phyloP scores from a whole-genome alignment of 2,329 filamentous ascomycete genomes.

The Beauveria bassiana region DNA sequence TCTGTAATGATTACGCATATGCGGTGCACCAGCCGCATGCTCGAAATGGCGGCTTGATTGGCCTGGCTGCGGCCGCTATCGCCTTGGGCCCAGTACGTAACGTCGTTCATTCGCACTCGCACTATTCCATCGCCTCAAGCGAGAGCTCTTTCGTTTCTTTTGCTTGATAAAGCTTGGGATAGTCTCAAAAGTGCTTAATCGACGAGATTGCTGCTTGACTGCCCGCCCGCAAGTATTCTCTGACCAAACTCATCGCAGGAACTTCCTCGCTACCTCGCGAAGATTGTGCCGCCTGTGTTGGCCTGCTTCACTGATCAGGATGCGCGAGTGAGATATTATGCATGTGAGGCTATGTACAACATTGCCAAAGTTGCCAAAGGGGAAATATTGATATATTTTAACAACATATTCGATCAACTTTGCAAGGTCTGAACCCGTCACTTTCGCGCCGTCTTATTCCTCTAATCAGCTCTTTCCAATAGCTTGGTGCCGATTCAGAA shows the following conservation, averaged over 20 bases:
- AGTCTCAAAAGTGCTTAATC: background rate
- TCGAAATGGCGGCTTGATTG: conserved; percentile 91
- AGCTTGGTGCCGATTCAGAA: conserved; percentile 94
- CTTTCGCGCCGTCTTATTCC: background rate
- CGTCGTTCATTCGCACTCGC: background rate
- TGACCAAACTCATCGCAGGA: conserved; percentile 47
- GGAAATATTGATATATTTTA: conserved; percentile 94
- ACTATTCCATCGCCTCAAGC: background rate
- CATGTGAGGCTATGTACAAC: conserved; percentile 99
- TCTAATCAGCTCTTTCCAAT: background rate
- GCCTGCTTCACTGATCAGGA: conserved; percentile 98
- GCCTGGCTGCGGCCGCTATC: conserved; percentile 89
- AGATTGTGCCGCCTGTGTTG: conserved; percentile 91
- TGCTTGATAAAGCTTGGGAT: background rate
- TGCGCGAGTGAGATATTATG: conserved; percentile 94
- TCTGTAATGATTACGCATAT: conserved; percentile 96
- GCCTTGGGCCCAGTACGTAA: conserved; percentile 77
- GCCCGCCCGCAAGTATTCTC: background rate
- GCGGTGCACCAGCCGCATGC: conserved; percentile 95
- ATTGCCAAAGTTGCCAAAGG: conserved; percentile 99
- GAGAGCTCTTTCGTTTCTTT: background rate
- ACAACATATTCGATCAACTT: conserved; percentile 93
- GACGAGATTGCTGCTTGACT: background rate
- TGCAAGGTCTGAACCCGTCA: conserved; percentile 63
- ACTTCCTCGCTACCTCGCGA: conserved; percentile 81